phyloP scores from a whole-genome alignment of 257 asterid genomes.

The Penstemon davidsonii region DNA sequence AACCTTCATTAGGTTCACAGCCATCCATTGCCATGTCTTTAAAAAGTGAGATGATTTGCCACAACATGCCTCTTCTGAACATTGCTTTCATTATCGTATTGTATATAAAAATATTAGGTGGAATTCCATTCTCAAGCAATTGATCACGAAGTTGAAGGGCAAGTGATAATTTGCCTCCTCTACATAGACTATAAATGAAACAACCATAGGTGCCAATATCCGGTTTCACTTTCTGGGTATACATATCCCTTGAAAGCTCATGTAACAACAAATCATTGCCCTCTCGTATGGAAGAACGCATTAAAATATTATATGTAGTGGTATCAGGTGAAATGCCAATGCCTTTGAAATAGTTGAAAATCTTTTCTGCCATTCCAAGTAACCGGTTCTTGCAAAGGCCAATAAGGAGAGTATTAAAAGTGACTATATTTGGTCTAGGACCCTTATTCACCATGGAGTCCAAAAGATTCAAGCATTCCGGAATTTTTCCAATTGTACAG shows the following conservation, averaged over 20 bases:
- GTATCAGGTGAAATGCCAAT: conserved; percentile 50
- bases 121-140: conserved; percentile 44
- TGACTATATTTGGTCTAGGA: conserved; percentile 42
- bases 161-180: conserved; percentile 42
- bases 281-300: conserved; percentile 47
- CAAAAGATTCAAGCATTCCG: conserved; percentile 43
- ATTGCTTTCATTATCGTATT: conserved; percentile 51
- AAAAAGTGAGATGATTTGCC: conserved; percentile 38
- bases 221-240: conserved; percentile 37
- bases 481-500: conserved; percentile 34
- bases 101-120: conserved; percentile 42
- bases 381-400: conserved; percentile 54
- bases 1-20: conserved; percentile 44
- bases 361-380: conserved; percentile 39
- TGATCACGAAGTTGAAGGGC: conserved; percentile 45
- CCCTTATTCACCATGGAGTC: conserved; percentile 44
- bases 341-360: conserved; percentile 35
- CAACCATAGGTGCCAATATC: conserved; percentile 49
- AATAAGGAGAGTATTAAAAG: conserved; percentile 48
- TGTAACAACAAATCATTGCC: conserved; percentile 38
- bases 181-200: conserved; percentile 43
- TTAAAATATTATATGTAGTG: conserved; percentile 50
- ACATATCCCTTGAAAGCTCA: conserved; percentile 47
- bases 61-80: conserved; percentile 40
- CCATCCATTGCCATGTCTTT: conserved; percentile 53